Base-by-base conservation (phyloP, 495 filamentous ascomycete species). In the Cryomyces minteri region DNA sequence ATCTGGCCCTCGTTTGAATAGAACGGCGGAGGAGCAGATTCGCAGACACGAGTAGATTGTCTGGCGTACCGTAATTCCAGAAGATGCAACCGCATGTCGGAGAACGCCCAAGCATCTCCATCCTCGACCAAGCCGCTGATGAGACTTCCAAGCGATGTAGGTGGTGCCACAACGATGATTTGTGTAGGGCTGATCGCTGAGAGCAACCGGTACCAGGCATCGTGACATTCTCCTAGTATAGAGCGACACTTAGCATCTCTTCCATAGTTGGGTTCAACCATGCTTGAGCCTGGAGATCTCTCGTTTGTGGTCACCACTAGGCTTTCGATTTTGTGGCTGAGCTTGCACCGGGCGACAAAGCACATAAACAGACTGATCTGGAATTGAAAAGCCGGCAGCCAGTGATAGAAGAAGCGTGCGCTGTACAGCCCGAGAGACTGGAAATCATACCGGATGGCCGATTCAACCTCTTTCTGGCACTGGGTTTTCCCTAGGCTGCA, bases 41-140 rank as follows among this genome's bases (percentile, higher is more conserved):
- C 7, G 14, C 43, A 8, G 29, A 11, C 28, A 18, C 4, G 25
- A 9, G 28, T 41, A 8, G 48, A 30, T 33, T 36, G 18, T 11
- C 11, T 29, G 8, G 9, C 6, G 25, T 5, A n/a, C 6, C 37
- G 29, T 1, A 54, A 29, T 18, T 51, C 46, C 3, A 57, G n/a
- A 18, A 48, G 31, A 30, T 57, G 51, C 11, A 47, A 49, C 5
- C 39, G 43, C 51, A 57, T 57, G 33, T 57, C 54, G 9, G 18
- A 25, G 18, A 57, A 57, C 14, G 54, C 51, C 54, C 54, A 56
- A 29, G 47, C 48, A 31, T 44, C 40, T 18, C 25, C 10, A 14
- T 29, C 45, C 30, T 50, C 44, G 18, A 49, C 47, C 5, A 33
- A 40, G 33, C 41, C 39, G 31, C 50, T 52, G 7, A 43, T 47